Evolutionary conservation across 768 basidiomycete species (phyloP).

Genomic region (Kwoniella newhampshirensis): DNA sequence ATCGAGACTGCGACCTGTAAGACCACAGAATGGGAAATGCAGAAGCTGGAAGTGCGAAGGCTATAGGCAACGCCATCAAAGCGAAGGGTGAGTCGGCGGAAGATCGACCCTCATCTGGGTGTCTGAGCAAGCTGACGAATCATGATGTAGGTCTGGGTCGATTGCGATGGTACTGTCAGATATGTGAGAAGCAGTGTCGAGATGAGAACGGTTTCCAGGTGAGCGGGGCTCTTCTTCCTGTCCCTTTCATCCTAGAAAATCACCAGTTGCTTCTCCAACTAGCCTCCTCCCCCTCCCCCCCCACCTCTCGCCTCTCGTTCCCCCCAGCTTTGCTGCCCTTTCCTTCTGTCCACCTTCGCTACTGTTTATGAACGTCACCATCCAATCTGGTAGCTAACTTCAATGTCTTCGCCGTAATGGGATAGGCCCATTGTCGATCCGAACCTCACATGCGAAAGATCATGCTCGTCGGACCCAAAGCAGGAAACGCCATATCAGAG

Average conservation of each 20-base stretch:
- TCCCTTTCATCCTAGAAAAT: too few species aligned
- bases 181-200: slow-evolving; percentile 97
- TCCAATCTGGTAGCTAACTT: not conserved
- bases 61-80: slow-evolving; percentile 80
- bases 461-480: slow-evolving; percentile 93
- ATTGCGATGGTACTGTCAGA: slow-evolving; percentile 97
- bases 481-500: slow-evolving; percentile 84
- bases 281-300: too few species aligned
- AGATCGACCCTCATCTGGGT: not conserved
- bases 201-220: slow-evolving; percentile 88
- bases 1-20: too few species aligned
- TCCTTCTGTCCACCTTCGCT: too few species aligned
- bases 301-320: too few species aligned
- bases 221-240: slow-evolving; percentile 2
- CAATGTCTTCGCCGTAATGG: not conserved
- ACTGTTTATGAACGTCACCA: too few species aligned
- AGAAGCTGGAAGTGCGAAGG: slow-evolving; percentile 53
- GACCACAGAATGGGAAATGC: slow-evolving; percentile 43
- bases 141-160: slow-evolving; percentile 70
- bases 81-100: slow-evolving; percentile 63
- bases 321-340: too few species aligned
- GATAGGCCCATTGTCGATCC: slow-evolving; percentile 49
- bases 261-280: too few species aligned
- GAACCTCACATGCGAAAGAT: slow-evolving; percentile 93
- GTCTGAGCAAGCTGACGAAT: slow-evolving; percentile 1